Base-by-base conservation (phyloP, 306 rosid genomes). In the Pueraria montana region DNA sequence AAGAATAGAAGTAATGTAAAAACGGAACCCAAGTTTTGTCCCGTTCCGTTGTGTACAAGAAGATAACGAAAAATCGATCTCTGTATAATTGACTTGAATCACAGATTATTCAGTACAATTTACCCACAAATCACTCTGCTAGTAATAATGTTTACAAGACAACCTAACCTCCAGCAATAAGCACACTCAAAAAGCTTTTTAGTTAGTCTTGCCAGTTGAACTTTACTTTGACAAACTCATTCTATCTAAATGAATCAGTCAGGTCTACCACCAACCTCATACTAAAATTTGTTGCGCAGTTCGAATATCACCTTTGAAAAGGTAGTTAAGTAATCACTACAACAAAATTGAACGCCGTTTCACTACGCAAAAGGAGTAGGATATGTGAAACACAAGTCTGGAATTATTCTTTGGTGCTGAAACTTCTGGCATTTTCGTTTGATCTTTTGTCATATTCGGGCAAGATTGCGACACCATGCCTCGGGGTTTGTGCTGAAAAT, bases 391-490 rank as follows among this genome's bases (percentile, higher is more conserved):
- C 42, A 64, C 21, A 49, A 48, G 65, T 24, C 23, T 72, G 67
- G 66, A 61, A 34, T 62, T 50, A 48, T 73, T 73, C 63, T 78
- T 50, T 36, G 26, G 16, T 38, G 53, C 38, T 20, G 48, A 77
- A 77, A 69, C 24, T 43, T 70, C 71, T 21, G 53, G 65, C 82
- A 43, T 21, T 79, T 79, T 53, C 43, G 13, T 79, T 36, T 2
- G 24, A 48, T 59, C 73, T 48, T 27, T 71, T 50, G 58, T 63
- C 58, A 48, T 50, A 46, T 11, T 53, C 14, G 24, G 53, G 55
- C 73, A 83, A 76, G 81, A 45, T 58, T 34, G 72, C 13, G 82
- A 68, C 36, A 27, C 23, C 61, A 30, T 55, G 68, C 17, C 34
- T 26, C 7, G 17, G 43, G 49, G 13, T 30, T 0, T 48, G 45